These are phyloP conservation scores for Aurantiochytrium sp. DNA, from an alignment of 108 stramenopile genomes.

Conservation along the genomic window DNA sequence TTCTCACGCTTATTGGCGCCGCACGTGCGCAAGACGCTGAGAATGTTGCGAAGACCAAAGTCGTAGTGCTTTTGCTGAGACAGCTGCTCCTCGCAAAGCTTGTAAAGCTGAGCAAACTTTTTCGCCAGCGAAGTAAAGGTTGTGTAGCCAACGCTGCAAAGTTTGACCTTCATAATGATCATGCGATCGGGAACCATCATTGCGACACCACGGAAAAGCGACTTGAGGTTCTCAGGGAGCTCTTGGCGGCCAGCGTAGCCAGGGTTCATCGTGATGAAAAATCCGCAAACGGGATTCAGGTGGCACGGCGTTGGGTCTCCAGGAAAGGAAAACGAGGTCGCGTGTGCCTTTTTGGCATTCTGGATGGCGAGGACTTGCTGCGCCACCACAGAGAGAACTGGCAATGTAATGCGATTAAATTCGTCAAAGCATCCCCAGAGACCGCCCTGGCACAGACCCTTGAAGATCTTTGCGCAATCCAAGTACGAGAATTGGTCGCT, in stretches of 20 bases:
- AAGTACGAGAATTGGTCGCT: constrained; percentile 81
- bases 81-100: constrained; percentile 77
- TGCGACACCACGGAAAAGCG: constrained; percentile 79
- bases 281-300: constrained; percentile 71
- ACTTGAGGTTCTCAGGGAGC: constrained; percentile 83
- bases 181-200: constrained; percentile 89
- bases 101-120: constrained; percentile 76
- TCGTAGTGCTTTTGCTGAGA: constrained; percentile 82
- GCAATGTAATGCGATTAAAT: constrained; percentile 82
- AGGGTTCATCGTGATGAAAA: constrained; percentile 90
- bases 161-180: constrained; percentile 87
- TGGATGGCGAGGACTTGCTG: constrained; percentile 80
- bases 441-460: constrained; percentile 78
- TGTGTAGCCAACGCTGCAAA: constrained; percentile 76
- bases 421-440: constrained; percentile 89
- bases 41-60: constrained; percentile 78
- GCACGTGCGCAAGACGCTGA: constrained; percentile 74
- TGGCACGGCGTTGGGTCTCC: constrained; percentile 70
- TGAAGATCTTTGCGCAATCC: constrained; percentile 86
- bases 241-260: constrained; percentile 86
- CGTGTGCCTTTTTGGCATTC: constrained; percentile 74
- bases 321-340: constrained; percentile 70
- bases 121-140: constrained; percentile 68
- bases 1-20: constrained; percentile 78
- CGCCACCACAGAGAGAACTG: constrained; percentile 80